Evolutionary conservation across 495 filamentous ascomycete genomes (phyloP), one percentile per base, ranked within the genome.

Genomic region (Neurospora sp.): DNA sequence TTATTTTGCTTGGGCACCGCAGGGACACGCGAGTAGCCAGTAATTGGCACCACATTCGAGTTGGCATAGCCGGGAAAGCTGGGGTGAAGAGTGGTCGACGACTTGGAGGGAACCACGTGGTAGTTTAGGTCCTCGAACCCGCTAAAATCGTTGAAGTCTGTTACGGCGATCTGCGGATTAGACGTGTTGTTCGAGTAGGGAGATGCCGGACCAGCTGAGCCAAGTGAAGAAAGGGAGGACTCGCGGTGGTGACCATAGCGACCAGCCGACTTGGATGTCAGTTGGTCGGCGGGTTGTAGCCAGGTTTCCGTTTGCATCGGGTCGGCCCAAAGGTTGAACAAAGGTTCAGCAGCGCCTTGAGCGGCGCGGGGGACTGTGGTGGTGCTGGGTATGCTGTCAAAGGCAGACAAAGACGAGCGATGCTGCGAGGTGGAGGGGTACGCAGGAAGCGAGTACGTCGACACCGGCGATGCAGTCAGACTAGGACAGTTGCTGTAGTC

Each of bases 211-310:
- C 86, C 83, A 68, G 85, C 80, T 1, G 87, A 88, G n/a, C 84
- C 86, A 69, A 87, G 71, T 3, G 87, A 88, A 0, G 87, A 89
- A 45, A 85, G 80, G 35, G 86, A 88, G 10, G 85, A 85, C 74
- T 88, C 86, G 72, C 87, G 85, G 72, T 86, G 83, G 74, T 89
- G 86, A n/a, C 79, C 76, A 48, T 84, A 75, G 7, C 79, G 78
- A 65, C 82, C 77, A 37, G 76, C 53, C 9, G 81, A 79, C 77
- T 82, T 80, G 17, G 82, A 81, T 38, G 82, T 85, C 68, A 83
- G 78, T 70, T 83, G 84, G 70, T 75, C 78, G 68, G 68, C 77
- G 39, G 75, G 75, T 65, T 78, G 73, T 69, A 80, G 69, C 83
- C 82, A 85, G 41, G 80, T 71, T 48, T 85, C 83, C 68, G 83